phyloP scores from a whole-genome alignment of 495 filamentous ascomycete species.

The Poronia punctata region DNA sequence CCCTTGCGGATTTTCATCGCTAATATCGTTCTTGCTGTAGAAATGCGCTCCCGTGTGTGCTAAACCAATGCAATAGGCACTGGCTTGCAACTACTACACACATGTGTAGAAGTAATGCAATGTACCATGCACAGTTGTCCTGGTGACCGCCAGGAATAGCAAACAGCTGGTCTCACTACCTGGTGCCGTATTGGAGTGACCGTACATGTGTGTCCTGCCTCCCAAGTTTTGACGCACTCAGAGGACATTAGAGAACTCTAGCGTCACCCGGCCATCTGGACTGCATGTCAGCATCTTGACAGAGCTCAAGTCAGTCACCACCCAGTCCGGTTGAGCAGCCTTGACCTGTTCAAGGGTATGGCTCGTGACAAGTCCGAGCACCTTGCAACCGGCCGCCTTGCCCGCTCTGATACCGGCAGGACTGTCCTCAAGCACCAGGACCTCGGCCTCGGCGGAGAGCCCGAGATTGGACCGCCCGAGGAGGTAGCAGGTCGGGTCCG shows the following conservation, averaged over 20 bases:
- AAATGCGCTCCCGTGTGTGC: too few relatives aligned
- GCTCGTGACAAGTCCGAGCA: constrained; percentile 80
- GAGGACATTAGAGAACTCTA: constrained; percentile 44
- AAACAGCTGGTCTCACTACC: too few relatives aligned
- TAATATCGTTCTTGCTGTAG: too few relatives aligned
- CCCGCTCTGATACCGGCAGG: constrained; percentile 87
- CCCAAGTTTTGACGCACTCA: too few relatives aligned
- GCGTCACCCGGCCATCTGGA: constrained; percentile 41
- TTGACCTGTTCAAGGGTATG: constrained; percentile 66
- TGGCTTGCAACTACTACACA: too few relatives aligned
- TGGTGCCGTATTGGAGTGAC: too few relatives aligned
- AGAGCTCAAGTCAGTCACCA: constrained; percentile 72
- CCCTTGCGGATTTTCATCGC: too few relatives aligned
- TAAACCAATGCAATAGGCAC: too few relatives aligned
- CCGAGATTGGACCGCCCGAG: constrained; percentile 61
- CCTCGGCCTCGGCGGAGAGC: constrained; percentile 33
- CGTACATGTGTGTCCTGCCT: too few relatives aligned
- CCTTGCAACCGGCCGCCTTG: constrained; percentile 82
- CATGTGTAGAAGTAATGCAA: too few relatives aligned
- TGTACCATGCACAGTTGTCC: too few relatives aligned
- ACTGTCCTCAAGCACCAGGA: constrained; percentile 86
- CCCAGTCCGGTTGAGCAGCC: constrained; percentile 76
- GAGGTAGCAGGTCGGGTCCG: constrained; percentile 76
- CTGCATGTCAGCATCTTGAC: constrained; percentile 47
- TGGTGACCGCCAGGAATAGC: too few relatives aligned